Evolutionary conservation across 2,329 filamentous ascomycete genomes (phyloP).

Genomic region (Seiridium unicorne): DNA sequence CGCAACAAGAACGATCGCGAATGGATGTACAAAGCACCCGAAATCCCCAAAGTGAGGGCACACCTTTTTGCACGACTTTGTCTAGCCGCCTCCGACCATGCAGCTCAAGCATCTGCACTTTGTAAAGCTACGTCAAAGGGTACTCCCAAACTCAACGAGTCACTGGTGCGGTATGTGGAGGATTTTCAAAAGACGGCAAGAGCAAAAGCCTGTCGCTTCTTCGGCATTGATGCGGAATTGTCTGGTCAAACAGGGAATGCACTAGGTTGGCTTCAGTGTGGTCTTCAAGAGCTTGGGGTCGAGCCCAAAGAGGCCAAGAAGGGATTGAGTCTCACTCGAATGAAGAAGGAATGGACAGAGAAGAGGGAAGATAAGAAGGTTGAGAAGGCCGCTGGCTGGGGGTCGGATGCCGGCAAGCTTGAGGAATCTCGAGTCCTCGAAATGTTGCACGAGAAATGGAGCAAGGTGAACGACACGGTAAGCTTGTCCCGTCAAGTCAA

Average conservation of each 20-base stretch:
- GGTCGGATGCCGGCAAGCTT: conserved; percentile 76
- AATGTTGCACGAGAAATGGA: conserved; percentile 86
- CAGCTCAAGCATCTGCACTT: conserved; percentile 64
- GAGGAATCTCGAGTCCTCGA: conserved; percentile 86
- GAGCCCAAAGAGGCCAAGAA: conserved; percentile 50
- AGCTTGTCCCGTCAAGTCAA: conserved; percentile 24
- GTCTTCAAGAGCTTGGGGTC: conserved; percentile 71
- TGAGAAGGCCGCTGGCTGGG: conserved; percentile 73
- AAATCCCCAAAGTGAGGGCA: conserved; percentile 84
- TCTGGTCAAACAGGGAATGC: conserved; percentile 78
- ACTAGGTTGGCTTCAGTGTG: conserved; percentile 83
- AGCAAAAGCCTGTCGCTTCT: conserved; percentile 85
- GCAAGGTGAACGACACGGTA: conserved; percentile 89
- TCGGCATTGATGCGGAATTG: conserved; percentile 85
- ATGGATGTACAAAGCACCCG: conserved; percentile 93
- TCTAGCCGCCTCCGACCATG: conserved; percentile 84
- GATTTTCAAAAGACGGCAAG: conserved; percentile 73
- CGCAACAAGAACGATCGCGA: conserved; percentile 82
- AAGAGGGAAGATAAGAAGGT: conserved; percentile 76
- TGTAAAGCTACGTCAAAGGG: conserved; percentile 38
- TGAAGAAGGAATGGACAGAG: conserved; percentile 70
- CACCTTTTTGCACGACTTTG: conserved; percentile 86
- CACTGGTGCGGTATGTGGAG: conserved; percentile 70
- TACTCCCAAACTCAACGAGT: conserved; percentile 57
- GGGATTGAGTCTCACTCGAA: conserved; percentile 45